These are phyloP conservation scores for Talaromyces sp. DNA, from an alignment of 2,329 filamentous ascomycete species.

Conservation along the genomic window DNA sequence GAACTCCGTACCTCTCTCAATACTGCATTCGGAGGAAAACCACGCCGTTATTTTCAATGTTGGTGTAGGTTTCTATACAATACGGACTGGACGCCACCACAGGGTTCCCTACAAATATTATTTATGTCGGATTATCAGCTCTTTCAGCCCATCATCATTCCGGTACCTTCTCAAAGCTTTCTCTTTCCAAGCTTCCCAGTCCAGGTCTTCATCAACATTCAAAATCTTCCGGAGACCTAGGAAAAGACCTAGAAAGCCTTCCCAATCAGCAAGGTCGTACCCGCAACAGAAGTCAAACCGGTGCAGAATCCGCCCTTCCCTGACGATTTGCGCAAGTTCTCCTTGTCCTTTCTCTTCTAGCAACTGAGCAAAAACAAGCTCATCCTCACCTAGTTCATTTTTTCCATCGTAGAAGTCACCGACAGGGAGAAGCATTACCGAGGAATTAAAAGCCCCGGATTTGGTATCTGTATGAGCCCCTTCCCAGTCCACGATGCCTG, in stretches of 20 bases:
- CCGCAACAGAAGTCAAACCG: conserved; percentile 38
- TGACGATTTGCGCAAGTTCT: conserved; percentile 33
- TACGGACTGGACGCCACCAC: neutral
- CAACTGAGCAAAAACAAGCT: conserved; percentile 29
- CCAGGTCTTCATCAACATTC: conserved; percentile 26
- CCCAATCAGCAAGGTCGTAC: conserved; percentile 39
- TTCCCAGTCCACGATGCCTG: conserved; percentile 46
- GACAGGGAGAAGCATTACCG: conserved; percentile 35
- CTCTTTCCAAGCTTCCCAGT: conserved; percentile 36
- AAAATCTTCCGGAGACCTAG: conserved; percentile 32
- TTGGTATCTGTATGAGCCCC: conserved; percentile 30
- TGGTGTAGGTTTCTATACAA: neutral
- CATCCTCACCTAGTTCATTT: conserved; percentile 33
- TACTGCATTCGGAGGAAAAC: too few relatives aligned
- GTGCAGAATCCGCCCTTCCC: conserved; percentile 34
- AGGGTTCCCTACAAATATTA: neutral
- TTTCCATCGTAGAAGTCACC: conserved; percentile 35
- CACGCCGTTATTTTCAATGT: neutral
- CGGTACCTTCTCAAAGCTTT: conserved; percentile 30
- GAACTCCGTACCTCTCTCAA: neutral
- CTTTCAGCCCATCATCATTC: conserved; percentile 14
- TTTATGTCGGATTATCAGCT: conserved; percentile 3
- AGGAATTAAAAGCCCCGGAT: conserved; percentile 39
- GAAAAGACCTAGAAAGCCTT: conserved; percentile 39
- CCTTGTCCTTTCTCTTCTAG: conserved; percentile 29